Evolutionary conservation across 345 rosid genomes (phyloP).

Genomic region (Pistacia vera): DNA sequence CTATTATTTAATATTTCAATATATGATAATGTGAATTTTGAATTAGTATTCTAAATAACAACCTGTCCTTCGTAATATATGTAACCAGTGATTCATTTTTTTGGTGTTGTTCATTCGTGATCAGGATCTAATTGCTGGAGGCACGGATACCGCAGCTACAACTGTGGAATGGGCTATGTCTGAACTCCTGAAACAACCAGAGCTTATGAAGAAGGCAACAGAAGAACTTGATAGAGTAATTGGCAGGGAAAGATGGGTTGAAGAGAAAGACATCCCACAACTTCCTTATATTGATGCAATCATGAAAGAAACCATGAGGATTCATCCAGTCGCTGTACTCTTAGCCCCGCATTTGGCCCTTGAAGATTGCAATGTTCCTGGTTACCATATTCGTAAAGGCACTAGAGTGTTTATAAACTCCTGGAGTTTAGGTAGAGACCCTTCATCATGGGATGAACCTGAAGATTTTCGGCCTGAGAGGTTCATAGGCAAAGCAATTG

Average conservation of each 20-base stretch:
- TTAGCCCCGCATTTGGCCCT: constrained; percentile 18
- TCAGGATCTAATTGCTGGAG: constrained; percentile 36
- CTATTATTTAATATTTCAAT: too few species aligned
- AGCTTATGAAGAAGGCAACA: constrained; percentile 21
- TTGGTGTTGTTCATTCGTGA: background rate
- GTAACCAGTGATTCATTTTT: background rate
- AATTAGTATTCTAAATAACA: too few species aligned
- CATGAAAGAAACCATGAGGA: constrained; percentile 31
- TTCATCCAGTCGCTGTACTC: constrained; percentile 26
- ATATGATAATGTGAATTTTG: too few species aligned
- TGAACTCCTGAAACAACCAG: constrained; percentile 25
- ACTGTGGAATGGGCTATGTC: constrained; percentile 41
- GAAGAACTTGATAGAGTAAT: constrained; percentile 30
- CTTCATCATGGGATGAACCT: constrained; percentile 20
- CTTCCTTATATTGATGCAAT: constrained; percentile 33
- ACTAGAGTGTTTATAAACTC: constrained; percentile 25
- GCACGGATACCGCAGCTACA: constrained; percentile 30
- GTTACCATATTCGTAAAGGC: constrained; percentile 23
- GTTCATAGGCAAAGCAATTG: constrained; percentile 22
- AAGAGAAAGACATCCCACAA: constrained; percentile 26
- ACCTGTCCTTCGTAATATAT: too few species aligned
- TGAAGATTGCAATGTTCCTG: constrained; percentile 21
- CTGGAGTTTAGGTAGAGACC: constrained; percentile 39
- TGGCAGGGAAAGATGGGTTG: constrained; percentile 28
- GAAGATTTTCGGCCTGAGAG: constrained; percentile 32